phyloP scores from a whole-genome alignment of 2,329 filamentous ascomycete species.

The Endoconidiophora laricicola region DNA sequence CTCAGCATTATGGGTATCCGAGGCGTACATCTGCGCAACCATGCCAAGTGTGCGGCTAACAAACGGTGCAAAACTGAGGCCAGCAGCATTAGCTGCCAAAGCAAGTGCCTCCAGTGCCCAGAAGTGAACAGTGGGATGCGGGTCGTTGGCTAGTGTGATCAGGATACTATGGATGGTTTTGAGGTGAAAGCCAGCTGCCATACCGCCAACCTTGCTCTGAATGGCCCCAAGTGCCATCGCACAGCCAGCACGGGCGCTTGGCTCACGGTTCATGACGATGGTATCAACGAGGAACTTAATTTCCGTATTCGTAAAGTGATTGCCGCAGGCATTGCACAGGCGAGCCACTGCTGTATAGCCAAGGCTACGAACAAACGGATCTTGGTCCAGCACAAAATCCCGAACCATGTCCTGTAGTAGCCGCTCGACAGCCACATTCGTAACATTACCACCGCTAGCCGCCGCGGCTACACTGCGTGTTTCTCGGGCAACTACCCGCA shows the following conservation, averaged over 20 bases:
- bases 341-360: slow-evolving; percentile 74
- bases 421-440: slow-evolving; percentile 60
- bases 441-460: slow-evolving; percentile 43
- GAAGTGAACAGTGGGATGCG: slow-evolving; percentile 87
- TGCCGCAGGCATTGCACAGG: slow-evolving; percentile 71
- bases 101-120: slow-evolving; percentile 87
- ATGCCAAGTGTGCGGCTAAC: slow-evolving; percentile 85
- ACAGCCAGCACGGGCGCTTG: slow-evolving; percentile 82
- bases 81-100: slow-evolving; percentile 77
- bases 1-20: slow-evolving; percentile 81
- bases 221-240: slow-evolving; percentile 87
- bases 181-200: slow-evolving; percentile 90
- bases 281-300: slow-evolving; percentile 87
- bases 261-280: slow-evolving; percentile 85
- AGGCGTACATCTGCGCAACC: slow-evolving; percentile 81
- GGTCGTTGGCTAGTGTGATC: slow-evolving; percentile 94
- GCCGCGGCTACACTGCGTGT: slow-evolving; percentile 42
- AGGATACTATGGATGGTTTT: slow-evolving; percentile 95
- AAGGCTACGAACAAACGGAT: slow-evolving; percentile 71
- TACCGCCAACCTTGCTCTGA: slow-evolving; percentile 87
- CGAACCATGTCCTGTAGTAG: slow-evolving; percentile 59
- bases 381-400: slow-evolving; percentile 63
- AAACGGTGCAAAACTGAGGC: slow-evolving; percentile 78
- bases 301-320: slow-evolving; percentile 72
- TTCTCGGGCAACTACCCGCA: slow-evolving; percentile 74